Evolutionary conservation across 2,329 filamentous ascomycete species (phyloP), one percentile per base, ranked within the genome.

Genomic region (Plenodomus lindquistii): DNA sequence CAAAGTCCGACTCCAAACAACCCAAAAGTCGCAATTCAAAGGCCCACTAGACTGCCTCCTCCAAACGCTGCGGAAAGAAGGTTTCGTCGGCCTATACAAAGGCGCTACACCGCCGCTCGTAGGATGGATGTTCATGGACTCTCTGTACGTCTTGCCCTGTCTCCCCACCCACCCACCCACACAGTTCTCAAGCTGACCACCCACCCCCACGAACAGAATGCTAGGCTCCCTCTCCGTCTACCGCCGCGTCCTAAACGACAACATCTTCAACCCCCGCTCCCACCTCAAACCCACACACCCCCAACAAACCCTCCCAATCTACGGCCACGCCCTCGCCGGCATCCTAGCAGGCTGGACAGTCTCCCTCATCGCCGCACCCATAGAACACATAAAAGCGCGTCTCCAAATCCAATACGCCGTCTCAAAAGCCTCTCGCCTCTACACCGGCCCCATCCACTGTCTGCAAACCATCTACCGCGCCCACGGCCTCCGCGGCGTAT

Each of bases 81-180:
- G 93, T 40, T 75, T 95, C 39, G 75, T 81, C 42, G 94, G 91
- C 2, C 79, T 99, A 36, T 99, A 97, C 81, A 99, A 97, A 77
- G 92, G 93, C 63, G 91, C 91, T 10, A 90, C 89, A 21, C 93
- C 93, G 46, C 94, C 94, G 43, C 79, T 97, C 40, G 85, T 97
- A 42, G 94, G 94, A 62, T 97, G 94, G 94, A 96, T 97, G 88
- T 90, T 95, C 66, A 97, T 97, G 93, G 94, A 99, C 77, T 85
- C 81, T 45, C 71, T 87, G 77, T 81, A 71, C 57, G 74, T n/a
- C 17, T 55, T 19, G 24, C 21, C 3, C 29, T 22, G 31, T 18
- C 36, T 44, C 36, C 36, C 18, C 36, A 6, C 10, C 22, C 5
- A 40, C 17, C 6, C 27, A 31, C 27, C 11, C 10, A 31, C 27